Evolutionary conservation across 371 early-diverging fungal genomes (phyloP).

Genomic region (Mucor piriformis): DNA sequence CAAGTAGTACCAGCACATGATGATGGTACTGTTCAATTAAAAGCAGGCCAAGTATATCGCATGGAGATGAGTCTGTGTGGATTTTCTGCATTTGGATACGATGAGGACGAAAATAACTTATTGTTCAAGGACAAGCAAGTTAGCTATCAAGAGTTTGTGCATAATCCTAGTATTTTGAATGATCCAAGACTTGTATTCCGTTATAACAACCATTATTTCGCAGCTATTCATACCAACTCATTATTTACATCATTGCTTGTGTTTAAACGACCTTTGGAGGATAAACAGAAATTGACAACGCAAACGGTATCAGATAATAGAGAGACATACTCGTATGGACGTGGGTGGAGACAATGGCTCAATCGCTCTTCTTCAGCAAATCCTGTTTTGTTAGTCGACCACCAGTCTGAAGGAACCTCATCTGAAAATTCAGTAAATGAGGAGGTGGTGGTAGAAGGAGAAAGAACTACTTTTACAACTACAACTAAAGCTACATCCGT

Average conservation of each 20-base stretch:
- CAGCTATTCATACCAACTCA: constrained; percentile 42
- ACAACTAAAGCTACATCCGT: constrained; percentile 49
- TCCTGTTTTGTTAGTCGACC: neutral
- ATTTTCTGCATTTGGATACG: constrained; percentile 38
- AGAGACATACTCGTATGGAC: constrained; percentile 38
- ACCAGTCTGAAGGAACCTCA: neutral
- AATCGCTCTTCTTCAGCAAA: constrained; percentile 44
- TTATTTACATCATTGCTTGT: constrained; percentile 57
- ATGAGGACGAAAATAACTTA: constrained; percentile 50
- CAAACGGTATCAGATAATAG: constrained; percentile 28
- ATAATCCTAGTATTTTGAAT: constrained; percentile 65
- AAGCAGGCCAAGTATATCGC: constrained; percentile 33
- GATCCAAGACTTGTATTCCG: constrained; percentile 71
- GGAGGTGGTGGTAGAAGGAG: too few species aligned
- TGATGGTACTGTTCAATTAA: constrained; percentile 17
- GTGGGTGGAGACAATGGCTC: constrained; percentile 54
- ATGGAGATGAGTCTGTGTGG: constrained; percentile 62
- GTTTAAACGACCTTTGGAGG: constrained; percentile 35
- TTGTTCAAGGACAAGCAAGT: constrained; percentile 64
- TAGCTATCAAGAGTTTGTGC: constrained; percentile 61
- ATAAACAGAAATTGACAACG: neutral
- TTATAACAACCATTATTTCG: constrained; percentile 58
- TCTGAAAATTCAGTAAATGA: neutral
- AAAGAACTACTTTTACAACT: constrained; percentile 45
- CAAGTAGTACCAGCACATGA: constrained; percentile 1